These are phyloP conservation scores for Carpinus fangiana DNA, from an alignment of 306 rosid genomes.

Conservation along the genomic window DNA sequence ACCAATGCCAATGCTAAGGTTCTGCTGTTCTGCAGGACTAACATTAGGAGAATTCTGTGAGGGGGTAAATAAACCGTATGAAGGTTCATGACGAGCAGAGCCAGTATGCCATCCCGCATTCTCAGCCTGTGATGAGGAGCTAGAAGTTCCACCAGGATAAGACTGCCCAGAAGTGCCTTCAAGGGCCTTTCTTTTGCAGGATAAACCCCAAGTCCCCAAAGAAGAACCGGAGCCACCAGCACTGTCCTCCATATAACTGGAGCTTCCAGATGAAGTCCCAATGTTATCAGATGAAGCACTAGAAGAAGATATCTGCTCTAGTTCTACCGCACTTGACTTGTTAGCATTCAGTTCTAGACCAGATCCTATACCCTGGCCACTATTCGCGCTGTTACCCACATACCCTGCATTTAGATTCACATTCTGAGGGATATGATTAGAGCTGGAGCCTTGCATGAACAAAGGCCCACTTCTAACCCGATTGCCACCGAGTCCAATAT, in stretches of 20 bases:
- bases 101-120: constrained; percentile 44
- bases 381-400: constrained; percentile 34
- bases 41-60: constrained; percentile 43
- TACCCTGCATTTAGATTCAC: constrained; percentile 45
- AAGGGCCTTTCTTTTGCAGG: constrained; percentile 81
- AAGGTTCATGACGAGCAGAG: constrained; percentile 44
- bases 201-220: constrained; percentile 73
- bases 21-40: constrained; percentile 48
- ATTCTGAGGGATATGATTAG: constrained; percentile 41
- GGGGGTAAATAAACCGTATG: constrained; percentile 47
- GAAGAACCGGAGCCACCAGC: constrained; percentile 52
- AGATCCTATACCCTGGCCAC: constrained; percentile 49
- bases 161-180: constrained; percentile 72
- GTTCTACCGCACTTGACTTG: constrained; percentile 45
- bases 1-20: constrained; percentile 43
- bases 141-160: constrained; percentile 60
- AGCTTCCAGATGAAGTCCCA: constrained; percentile 63
- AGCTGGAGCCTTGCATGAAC: constrained; percentile 67
- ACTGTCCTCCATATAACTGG: constrained; percentile 52
- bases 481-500: constrained; percentile 39
- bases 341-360: constrained; percentile 37
- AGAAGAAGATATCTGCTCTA: constrained; percentile 41
- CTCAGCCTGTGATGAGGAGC: constrained; percentile 54
- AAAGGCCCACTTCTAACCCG: constrained; percentile 55
- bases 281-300: constrained; percentile 42